Base-by-base conservation (phyloP, 2,329 filamentous ascomycete genomes). In the Penicillium sp. region DNA sequence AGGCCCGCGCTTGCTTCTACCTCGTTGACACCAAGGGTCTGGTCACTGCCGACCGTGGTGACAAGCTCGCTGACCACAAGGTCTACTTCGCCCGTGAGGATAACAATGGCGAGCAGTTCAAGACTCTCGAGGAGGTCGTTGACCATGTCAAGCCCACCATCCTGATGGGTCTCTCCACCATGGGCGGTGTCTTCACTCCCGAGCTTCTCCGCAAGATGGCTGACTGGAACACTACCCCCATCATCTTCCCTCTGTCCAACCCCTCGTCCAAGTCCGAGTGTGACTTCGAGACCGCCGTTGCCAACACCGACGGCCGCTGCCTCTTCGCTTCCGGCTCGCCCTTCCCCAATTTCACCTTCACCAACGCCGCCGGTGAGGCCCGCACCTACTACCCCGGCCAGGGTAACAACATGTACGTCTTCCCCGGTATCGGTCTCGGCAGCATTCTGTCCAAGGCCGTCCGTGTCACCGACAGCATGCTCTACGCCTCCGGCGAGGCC, bases 11-110 rank as follows among this genome's bases (percentile, higher is more conserved):
- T 70, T 94, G 94, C 81, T 97, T 99, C 84, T 97, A 89, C 85
- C 89, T 99, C 46, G 92, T 97, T 57, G 94, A 97, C 79, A 96
- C 92, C 70, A 93, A 94, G 81, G 94, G 94, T 67, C 87, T 99
- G 22, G 93, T 99, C 50, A 96, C 94, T 61, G 82, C 83, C 59
- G 93, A 99, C 79, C 90, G 94, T 57, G 93, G 93, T 53, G 94
- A 97, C 80, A 90, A 88, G 74, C 86, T 99, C 40, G 92, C 93
- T 35, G 89, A 96, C 67, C 94, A 99, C 80, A 88, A 88, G 75
- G 76, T 86, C 62, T 87, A 87, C 78, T 88, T 88, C 67, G 81
- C 85, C 26, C 83, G 85, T 35, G 79, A 82, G 59, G 84, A 87
- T 75, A 87, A 88, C 76, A 73, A 84, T 15, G 85, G 84, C 66